Conservation (phyloP, 208 protist species). For the Naegleria gruberi region DNA sequence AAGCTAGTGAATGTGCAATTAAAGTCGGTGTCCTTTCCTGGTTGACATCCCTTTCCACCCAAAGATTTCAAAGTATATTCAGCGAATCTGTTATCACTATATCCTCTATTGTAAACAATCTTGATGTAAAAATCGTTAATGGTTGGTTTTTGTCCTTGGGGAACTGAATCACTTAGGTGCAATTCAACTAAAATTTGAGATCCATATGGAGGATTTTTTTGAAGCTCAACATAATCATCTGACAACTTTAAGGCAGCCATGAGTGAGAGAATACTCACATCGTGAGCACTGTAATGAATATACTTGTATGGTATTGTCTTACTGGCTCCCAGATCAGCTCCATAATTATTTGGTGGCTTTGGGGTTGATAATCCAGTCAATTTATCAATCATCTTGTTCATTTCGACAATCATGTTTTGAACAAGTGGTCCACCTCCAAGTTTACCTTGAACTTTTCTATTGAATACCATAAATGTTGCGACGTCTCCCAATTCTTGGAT, state of each 20-base stretch:
- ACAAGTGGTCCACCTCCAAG: background rate
- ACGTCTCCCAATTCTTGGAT: background rate
- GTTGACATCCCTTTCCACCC: no score
- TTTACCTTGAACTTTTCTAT: background rate
- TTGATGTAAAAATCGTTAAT: no score
- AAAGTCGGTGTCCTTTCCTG: no score
- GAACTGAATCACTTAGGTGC: background rate
- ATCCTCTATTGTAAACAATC: no score
- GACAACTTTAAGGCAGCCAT: background rate
- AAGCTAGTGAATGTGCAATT: no score
- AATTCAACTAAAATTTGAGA: background rate
- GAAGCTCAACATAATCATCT: background rate
- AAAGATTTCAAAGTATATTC: no score
- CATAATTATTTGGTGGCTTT: background rate
- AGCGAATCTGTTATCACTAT: no score
- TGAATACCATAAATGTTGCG: background rate
- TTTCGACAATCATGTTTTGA: background rate
- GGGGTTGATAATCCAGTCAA: no score
- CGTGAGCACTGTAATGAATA: background rate
- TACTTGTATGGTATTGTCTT: background rate
- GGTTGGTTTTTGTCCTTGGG: no score
- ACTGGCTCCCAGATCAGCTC: no score
- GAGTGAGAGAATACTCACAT: background rate
- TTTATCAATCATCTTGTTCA: background rate
- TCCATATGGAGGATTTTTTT: background rate